Percentiles rank a stretch among this genome's conserved stretches.
These are phyloP conservation scores for Fusarium solani-melongenae DNA, from an alignment of 2,329 filamentous ascomycete genomes.

Conservation along the genomic window DNA sequence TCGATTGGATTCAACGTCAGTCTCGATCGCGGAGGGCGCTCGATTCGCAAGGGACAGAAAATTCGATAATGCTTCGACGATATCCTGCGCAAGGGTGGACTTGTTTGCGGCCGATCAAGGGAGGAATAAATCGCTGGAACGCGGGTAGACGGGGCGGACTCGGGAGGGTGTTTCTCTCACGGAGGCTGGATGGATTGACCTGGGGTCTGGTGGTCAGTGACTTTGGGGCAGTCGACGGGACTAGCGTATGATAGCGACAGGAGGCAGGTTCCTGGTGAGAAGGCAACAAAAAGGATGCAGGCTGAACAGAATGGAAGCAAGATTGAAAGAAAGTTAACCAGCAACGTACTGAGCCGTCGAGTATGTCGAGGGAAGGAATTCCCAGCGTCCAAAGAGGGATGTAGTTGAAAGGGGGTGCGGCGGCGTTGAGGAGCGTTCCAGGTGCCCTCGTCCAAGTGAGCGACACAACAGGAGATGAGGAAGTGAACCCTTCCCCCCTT, in stretches of 20 bases:
- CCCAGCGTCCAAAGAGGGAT: conserved; percentile 18
- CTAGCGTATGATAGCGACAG: conserved; percentile 22
- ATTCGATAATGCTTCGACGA: conserved; percentile 22
- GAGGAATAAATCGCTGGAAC: conserved; percentile 34
- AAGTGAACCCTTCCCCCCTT: conserved; percentile 42
- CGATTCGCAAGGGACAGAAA: conserved; percentile 1
- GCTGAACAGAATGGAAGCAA: conserved; percentile 15
- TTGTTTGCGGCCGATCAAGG: conserved; percentile 31
- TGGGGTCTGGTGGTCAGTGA: conserved; percentile 36
- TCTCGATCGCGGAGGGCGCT: conserved; percentile 4
- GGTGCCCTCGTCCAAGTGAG: conserved; percentile 34
- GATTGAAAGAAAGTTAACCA: conserved; percentile 24
- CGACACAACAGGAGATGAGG: conserved; percentile 37
- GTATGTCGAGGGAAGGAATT: conserved; percentile 30
- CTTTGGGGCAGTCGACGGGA: conserved; percentile 18
- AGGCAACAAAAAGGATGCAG: conserved; percentile 16
- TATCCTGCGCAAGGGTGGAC: conserved; percentile 21
- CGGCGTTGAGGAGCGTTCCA: conserved; percentile 31
- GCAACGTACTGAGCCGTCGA: conserved; percentile 35
- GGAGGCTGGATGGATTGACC: conserved; percentile 24
- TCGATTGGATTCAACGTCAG: conserved; percentile 29
- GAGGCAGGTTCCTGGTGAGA: conserved; percentile 17
- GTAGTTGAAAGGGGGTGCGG: conserved; percentile 39
- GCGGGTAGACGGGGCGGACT: conserved; percentile 30
- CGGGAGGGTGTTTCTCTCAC: conserved; percentile 26